phyloP scores from a whole-genome alignment of 768 basidiomycete species.

The Tylopilus cervinicoccineus region DNA sequence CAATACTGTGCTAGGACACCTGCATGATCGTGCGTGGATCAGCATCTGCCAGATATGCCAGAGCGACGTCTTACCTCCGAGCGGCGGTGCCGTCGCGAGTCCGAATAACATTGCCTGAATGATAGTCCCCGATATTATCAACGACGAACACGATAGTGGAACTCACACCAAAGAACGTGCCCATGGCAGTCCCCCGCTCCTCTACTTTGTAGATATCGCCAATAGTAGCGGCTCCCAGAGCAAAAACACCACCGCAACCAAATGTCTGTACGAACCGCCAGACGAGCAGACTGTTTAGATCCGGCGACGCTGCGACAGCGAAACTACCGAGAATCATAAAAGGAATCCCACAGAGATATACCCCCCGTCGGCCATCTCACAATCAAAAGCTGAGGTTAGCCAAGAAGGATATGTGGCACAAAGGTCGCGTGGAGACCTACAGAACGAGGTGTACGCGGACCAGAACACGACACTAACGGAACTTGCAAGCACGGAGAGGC shows the following conservation, averaged over 20 bases:
- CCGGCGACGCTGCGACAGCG: slow-evolving; percentile 51
- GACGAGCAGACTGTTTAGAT: slow-evolving; percentile 42
- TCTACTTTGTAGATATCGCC: slow-evolving; percentile 66
- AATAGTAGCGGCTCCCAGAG: slow-evolving; percentile 57
- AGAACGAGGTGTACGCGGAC: slow-evolving; percentile 50
- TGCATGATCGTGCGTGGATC: slow-evolving; percentile 12
- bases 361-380: slow-evolving; percentile 59
- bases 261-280: slow-evolving; percentile 66
- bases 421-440: slow-evolving; percentile 27
- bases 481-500: slow-evolving; percentile 44
- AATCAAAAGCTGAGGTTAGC: background rate
- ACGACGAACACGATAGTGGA: background rate
- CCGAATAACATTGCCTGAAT: slow-evolving; percentile 48
- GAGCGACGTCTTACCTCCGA: slow-evolving; percentile 40
- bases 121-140: background rate
- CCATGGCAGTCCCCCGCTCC: slow-evolving; percentile 57
- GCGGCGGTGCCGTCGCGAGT: slow-evolving; percentile 56
- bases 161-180: slow-evolving; percentile 51
- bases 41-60: background rate
- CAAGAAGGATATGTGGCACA: background rate
- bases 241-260: slow-evolving; percentile 53
- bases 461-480: slow-evolving; percentile 48
- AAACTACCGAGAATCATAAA: slow-evolving; percentile 55
- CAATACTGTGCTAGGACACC: slow-evolving; percentile 52
- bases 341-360: slow-evolving; percentile 59